Evolutionary conservation across 352 stramenopile species (phyloP).

Genomic region (Phytopythium montanum): DNA sequence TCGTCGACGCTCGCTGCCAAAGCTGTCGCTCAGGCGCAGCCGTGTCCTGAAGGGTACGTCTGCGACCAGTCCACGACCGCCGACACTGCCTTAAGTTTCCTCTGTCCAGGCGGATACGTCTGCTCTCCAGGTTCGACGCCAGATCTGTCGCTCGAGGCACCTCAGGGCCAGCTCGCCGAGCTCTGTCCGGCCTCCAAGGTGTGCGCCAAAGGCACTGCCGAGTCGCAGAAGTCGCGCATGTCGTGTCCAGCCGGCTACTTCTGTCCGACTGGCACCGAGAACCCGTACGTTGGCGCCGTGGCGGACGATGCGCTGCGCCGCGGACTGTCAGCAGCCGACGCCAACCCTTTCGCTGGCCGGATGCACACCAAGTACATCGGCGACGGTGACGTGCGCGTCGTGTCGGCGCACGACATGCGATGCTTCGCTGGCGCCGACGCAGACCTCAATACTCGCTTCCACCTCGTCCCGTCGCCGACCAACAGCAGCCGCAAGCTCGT

Average conservation of each 20-base stretch:
- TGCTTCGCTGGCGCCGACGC: slow-evolving; percentile 90
- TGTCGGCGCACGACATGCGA: slow-evolving; percentile 88
- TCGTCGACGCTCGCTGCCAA: slow-evolving; percentile 13
- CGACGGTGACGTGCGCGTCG: slow-evolving; percentile 83
- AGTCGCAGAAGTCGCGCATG: slow-evolving; percentile 71
- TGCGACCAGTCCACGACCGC: slow-evolving; percentile 92
- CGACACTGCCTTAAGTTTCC: slow-evolving; percentile 58
- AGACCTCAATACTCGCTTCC: slow-evolving; percentile 62
- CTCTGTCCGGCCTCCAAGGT: slow-evolving; percentile 90
- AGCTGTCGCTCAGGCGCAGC: slow-evolving; percentile 77
- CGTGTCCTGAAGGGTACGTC: slow-evolving; percentile 93
- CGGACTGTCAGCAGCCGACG: slow-evolving; percentile 47
- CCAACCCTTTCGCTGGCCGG: slow-evolving; percentile 69
- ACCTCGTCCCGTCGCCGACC: slow-evolving; percentile 11
- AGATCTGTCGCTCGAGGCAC: slow-evolving; percentile 87
- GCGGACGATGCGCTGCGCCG: slow-evolving; percentile 90
- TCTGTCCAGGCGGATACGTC: slow-evolving; percentile 91
- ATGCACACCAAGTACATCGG: slow-evolving; percentile 88
- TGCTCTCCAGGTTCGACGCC: slow-evolving; percentile 94
- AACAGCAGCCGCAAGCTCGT: slow-evolving; percentile 19
- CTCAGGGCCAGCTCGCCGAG: slow-evolving; percentile 81
- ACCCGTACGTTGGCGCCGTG: slow-evolving; percentile 82
- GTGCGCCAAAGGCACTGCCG: slow-evolving; percentile 85
- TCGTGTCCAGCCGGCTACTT: slow-evolving; percentile 92
- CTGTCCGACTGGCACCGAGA: slow-evolving; percentile 92